Conservation (phyloP, 2,329 filamentous ascomycete species). For the Emergomyces pasteurianus region DNA sequence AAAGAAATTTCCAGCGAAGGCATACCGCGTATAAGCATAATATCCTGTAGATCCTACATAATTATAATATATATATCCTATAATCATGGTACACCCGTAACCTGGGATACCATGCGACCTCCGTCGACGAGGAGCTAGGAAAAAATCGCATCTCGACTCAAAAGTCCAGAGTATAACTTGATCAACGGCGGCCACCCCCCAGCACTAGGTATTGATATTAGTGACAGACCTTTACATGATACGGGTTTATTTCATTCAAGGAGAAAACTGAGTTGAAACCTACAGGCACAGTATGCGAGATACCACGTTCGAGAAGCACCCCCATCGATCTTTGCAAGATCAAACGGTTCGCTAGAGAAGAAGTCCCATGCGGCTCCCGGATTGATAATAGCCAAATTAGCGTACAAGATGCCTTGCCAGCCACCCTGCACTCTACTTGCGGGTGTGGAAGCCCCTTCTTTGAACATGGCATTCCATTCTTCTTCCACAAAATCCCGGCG, state of each 20-base stretch:
- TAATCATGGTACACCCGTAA: neutral
- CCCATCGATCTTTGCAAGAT: constrained; percentile 55
- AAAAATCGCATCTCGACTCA: neutral
- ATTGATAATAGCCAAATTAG: constrained; percentile 68
- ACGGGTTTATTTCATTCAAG: neutral
- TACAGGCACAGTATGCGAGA: constrained; percentile 63
- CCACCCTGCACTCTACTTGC: constrained; percentile 50
- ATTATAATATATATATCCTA: neutral
- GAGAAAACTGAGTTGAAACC: constrained; percentile 10
- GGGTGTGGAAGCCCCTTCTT: constrained; percentile 49
- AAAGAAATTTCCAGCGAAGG: neutral
- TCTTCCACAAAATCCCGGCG: constrained; percentile 58
- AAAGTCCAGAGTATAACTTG: neutral
- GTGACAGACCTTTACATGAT: neutral
- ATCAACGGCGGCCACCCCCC: constrained; percentile 9
- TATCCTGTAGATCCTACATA: neutral
- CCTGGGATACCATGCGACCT: neutral
- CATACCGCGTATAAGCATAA: neutral
- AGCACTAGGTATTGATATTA: constrained; percentile 7
- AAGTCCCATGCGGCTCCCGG: constrained; percentile 59
- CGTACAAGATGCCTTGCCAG: constrained; percentile 77
- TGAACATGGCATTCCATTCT: constrained; percentile 76
- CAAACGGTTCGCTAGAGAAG: constrained; percentile 56
- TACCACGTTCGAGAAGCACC: constrained; percentile 81
- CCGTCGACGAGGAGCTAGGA: neutral